These are phyloP conservation scores for Citrus glauca DNA, from an alignment of 345 rosid species.

Conservation along the genomic window DNA sequence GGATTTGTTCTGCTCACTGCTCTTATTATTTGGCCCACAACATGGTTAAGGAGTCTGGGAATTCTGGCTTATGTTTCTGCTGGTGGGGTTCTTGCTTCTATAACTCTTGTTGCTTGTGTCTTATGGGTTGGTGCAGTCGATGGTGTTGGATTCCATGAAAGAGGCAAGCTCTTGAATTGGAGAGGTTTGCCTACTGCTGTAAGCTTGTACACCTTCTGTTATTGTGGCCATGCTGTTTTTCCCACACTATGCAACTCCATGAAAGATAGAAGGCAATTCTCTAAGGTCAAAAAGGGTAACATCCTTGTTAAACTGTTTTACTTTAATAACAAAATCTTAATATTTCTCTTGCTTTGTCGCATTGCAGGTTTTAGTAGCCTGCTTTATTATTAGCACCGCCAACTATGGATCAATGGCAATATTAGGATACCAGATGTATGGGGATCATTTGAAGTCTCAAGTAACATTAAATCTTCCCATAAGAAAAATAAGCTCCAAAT, in stretches of 20 bases:
- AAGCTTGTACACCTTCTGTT: constrained; percentile 56
- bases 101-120: constrained; percentile 44
- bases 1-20: constrained; percentile 51
- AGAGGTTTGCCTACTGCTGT: constrained; percentile 49
- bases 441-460: constrained; percentile 53
- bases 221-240: constrained; percentile 63
- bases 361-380: constrained; percentile 48
- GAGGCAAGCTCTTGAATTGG: constrained; percentile 36
- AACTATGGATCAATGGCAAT: constrained; percentile 54
- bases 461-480: constrained; percentile 63
- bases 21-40: constrained; percentile 53
- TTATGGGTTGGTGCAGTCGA: constrained; percentile 54
- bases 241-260: constrained; percentile 66
- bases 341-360: background rate
- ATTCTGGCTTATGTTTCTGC: constrained; percentile 58
- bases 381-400: constrained; percentile 47
- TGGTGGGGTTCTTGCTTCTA: constrained; percentile 60
- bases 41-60: constrained; percentile 65
- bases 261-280: constrained; percentile 61
- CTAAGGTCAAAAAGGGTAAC: constrained; percentile 34
- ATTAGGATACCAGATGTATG: constrained; percentile 65
- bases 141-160: constrained; percentile 51
- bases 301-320: background rate
- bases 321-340: background rate
- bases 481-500: constrained; percentile 35